Base-by-base conservation (phyloP, 2,329 filamentous ascomycete genomes). In the Blastomyces gilchristii region DNA sequence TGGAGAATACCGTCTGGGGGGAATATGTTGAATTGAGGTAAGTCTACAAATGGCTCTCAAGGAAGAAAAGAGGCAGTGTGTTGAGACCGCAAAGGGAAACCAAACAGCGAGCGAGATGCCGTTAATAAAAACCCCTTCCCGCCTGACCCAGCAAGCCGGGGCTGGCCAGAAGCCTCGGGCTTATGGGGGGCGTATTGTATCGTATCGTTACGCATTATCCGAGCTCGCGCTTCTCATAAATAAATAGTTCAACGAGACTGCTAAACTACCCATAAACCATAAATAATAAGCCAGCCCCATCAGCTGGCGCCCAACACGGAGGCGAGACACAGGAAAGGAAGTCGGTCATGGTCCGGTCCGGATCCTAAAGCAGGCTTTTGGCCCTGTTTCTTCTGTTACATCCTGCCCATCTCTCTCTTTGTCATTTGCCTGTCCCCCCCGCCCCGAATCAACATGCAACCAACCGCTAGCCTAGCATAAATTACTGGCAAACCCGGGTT, bases 121-220 rank as follows among this genome's bases (percentile, higher is more conserved):
- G 52, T 54, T 37, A 28, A 37, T 43, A 25, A 22, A 58, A 39
- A 22, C n/a, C n/a, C 52, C 53, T 45, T 62, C 43, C 54, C 54
- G 52, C 61, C 53, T 62, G 61, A 62, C 54, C 61, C 57, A 56
- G 39, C 14, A 47, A n/a, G 25, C 39, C 16, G 52, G 52, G 52
- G 52, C 52, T 54, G 52, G 52, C 28, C 52, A 54, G 31, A 31
- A 54, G 9, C 28, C 52, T 37, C 28, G 28, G 52, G 28, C 28
- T 11, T n/a, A 37, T 18, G 7, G 34, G 18, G 8, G 34, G 28
- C n/a, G n/a, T 22, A 22, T 22, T 14, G 12, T n/a, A 34, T 31
- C 16, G n/a, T 18, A 37, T 22, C n/a, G n/a, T 0, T 34, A 25
- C 52, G 18, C 28, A 37, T 28, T 28, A 37, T 54, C 52, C 52